Conservation (phyloP, 1,284 basidiomycete genomes). For the Tremellales sp. region DNA sequence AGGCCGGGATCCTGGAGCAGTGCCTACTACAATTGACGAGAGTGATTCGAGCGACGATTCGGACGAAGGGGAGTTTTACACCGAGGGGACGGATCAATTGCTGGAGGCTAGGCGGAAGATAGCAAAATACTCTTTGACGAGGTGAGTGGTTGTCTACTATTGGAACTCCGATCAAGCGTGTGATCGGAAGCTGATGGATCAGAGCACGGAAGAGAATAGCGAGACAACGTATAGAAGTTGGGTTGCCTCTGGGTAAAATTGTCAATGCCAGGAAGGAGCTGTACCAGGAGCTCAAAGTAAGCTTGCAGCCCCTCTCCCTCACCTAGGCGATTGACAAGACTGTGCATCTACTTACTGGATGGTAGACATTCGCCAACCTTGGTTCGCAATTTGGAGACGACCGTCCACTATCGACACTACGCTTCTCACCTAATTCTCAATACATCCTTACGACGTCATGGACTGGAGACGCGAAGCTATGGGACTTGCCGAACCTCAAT, state of each 20-base stretch:
- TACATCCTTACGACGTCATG: constrained; percentile 89
- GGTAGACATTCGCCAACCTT: constrained; percentile 78
- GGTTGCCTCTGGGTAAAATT: constrained; percentile 80
- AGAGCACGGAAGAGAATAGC: constrained; percentile 90
- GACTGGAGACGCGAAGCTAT: constrained; percentile 90
- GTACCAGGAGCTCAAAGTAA: constrained; percentile 81
- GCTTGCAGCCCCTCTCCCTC: constrained; percentile 28
- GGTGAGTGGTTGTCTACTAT: constrained; percentile 79
- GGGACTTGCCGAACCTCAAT: constrained; percentile 88
- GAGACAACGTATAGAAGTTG: constrained; percentile 81
- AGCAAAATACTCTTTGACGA: constrained; percentile 86
- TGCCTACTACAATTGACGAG: constrained; percentile 44
- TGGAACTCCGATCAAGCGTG: no score
- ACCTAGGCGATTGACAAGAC: background rate
- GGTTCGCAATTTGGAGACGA: constrained; percentile 98
- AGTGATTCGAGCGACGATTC: constrained; percentile 56
- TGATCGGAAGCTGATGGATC: constrained; percentile 27
- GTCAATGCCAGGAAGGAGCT: constrained; percentile 87
- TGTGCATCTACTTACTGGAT: constrained; percentile 2
- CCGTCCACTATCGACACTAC: constrained; percentile 85
- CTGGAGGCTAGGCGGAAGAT: constrained; percentile 76
- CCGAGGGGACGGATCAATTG: constrained; percentile 80
- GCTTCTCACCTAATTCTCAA: constrained; percentile 88
- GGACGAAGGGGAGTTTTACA: constrained; percentile 90
- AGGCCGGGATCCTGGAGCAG: constrained; percentile 54